Percentiles rank a stretch among this genome's conserved stretches.
These are phyloP conservation scores for Fusarium humuli DNA, from an alignment of 2,329 filamentous ascomycete genomes.

Conservation along the genomic window DNA sequence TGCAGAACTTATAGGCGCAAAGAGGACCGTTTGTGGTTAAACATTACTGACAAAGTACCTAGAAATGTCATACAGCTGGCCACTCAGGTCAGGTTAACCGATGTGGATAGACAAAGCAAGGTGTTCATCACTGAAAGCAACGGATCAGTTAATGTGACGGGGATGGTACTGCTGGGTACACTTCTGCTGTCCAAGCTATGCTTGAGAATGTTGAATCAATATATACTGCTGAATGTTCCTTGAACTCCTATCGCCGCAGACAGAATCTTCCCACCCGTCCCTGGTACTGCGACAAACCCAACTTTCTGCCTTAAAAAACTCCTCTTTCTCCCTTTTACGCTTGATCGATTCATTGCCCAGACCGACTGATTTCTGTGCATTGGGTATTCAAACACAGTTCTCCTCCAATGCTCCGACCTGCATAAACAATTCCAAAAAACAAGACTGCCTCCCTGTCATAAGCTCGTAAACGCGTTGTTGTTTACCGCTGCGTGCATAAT, in stretches of 20 bases:
- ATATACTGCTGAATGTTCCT: conserved; percentile 8
- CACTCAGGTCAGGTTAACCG: background rate
- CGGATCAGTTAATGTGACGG: background rate
- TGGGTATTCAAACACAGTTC: conserved; percentile 34
- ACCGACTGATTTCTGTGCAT: background rate
- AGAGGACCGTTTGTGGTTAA: background rate
- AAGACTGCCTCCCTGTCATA: conserved; percentile 13
- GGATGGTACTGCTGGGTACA: background rate
- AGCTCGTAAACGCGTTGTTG: conserved; percentile 30
- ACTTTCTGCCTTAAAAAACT: background rate
- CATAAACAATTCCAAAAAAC: conserved; percentile 28
- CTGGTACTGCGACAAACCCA: background rate
- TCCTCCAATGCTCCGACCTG: conserved; percentile 25
- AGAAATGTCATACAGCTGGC: no score
- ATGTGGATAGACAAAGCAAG: background rate
- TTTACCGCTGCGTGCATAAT: conserved; percentile 22
- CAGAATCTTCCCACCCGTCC: background rate
- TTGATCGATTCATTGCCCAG: background rate
- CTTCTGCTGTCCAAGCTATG: background rate
- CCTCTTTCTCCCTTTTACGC: conserved; percentile 1
- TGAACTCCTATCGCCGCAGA: conserved; percentile 14
- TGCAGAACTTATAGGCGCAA: background rate
- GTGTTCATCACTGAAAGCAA: background rate
- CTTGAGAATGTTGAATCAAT: background rate
- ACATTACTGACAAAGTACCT: background rate